Conservation (phyloP, 768 basidiomycete species). For the Pleurotus salmoneostramineus region DNA sequence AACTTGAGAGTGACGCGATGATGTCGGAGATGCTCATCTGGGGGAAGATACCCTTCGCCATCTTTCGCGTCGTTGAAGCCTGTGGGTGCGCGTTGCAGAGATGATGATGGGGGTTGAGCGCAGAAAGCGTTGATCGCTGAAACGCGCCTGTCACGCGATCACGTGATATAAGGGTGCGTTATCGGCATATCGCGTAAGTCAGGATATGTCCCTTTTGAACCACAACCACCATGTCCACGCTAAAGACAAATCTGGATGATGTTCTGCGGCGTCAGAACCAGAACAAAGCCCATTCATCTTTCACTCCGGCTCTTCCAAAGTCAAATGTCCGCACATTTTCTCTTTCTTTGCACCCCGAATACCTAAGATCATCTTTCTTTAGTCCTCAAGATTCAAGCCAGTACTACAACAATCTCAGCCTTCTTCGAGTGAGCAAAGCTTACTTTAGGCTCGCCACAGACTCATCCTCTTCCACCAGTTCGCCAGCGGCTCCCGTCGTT, state of each 20-base stretch:
- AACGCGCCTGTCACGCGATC: constrained; percentile 1
- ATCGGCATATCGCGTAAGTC: too few species aligned
- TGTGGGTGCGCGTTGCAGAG: constrained; percentile 12
- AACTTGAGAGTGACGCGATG: constrained; percentile 57
- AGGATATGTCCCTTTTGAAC: neutral
- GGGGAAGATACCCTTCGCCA: constrained; percentile 57
- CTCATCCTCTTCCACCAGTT: neutral
- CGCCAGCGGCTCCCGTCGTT: constrained; percentile 9
- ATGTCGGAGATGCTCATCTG: constrained; percentile 64
- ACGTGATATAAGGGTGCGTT: neutral
- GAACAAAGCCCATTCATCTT: constrained; percentile 4
- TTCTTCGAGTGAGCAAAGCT: too few species aligned
- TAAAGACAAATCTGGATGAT: constrained; percentile 38
- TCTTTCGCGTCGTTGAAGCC: constrained; percentile 13
- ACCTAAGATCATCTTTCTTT: constrained; percentile 4
- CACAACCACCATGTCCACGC: constrained; percentile 15
- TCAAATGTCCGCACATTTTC: constrained; percentile 7
- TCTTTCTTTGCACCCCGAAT: neutral
- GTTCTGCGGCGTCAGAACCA: constrained; percentile 23
- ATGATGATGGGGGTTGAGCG: neutral
- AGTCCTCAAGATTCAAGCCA: constrained; percentile 43
- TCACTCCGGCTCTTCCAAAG: constrained; percentile 5
- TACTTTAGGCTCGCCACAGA: too few species aligned
- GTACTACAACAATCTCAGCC: constrained; percentile 17
- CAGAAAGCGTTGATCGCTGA: neutral